Percentiles rank a stretch among this genome's conserved stretches.
phyloP scores from a whole-genome alignment of 225 moss, liverwort and hornwort genomes.

The Polytrichum formosum region DNA sequence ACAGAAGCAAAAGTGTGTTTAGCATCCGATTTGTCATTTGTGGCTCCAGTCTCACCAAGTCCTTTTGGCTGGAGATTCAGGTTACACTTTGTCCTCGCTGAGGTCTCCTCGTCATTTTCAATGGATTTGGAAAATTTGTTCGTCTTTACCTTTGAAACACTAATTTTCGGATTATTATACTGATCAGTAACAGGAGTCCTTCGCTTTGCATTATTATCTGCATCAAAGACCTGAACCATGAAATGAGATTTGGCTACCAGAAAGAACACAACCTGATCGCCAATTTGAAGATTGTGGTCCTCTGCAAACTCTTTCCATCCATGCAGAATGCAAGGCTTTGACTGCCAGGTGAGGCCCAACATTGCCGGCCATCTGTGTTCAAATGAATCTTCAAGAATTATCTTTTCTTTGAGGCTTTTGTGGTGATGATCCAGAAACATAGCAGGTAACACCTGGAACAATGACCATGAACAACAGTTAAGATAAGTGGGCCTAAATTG shows the following conservation, averaged over 20 bases:
- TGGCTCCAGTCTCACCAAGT: background rate
- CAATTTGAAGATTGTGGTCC: constrained; percentile 19
- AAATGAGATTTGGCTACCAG: constrained; percentile 26
- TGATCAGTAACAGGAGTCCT: background rate
- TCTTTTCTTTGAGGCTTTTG: constrained; percentile 11
- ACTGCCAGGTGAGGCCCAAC: constrained; percentile 23
- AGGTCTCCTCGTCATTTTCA: background rate
- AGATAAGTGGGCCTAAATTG: too few relatives aligned
- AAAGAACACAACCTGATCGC: constrained; percentile 26
- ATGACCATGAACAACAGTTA: background rate
- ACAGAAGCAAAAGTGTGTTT: background rate
- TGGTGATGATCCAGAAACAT: constrained; percentile 18
- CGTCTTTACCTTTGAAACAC: background rate
- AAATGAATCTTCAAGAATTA: constrained; percentile 31
- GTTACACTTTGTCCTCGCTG: constrained; percentile 3
- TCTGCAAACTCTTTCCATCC: constrained; percentile 41
- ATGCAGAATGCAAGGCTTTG: constrained; percentile 23
- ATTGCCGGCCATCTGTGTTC: constrained; percentile 20
- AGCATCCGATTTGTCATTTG: background rate
- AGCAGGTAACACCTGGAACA: constrained; percentile 24
- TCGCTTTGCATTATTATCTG: constrained; percentile 10
- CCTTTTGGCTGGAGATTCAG: background rate
- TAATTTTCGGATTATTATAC: background rate
- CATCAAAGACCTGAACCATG: constrained; percentile 37
- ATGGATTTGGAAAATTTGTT: background rate